A percentile compares a stretch with the other conserved stretches of the same genome.
Evolutionary conservation across 805 yeast genomes (phyloP).

Genomic region (Cyberlindnera mycetangii): DNA sequence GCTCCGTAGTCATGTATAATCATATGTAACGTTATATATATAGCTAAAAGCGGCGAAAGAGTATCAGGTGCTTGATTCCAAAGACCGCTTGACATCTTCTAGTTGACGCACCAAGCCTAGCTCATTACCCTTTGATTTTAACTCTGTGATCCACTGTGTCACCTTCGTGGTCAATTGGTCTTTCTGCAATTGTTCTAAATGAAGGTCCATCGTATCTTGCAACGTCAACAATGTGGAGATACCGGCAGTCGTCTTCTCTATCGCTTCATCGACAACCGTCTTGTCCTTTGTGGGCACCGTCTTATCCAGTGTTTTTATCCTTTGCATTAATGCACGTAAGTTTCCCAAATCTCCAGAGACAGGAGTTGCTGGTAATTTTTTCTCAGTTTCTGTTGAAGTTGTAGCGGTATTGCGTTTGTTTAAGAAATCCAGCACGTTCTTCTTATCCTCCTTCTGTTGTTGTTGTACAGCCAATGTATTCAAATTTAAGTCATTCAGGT

Average conservation of each 20-base stretch:
- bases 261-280: neutral
- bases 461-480: conserved; percentile 4
- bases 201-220: conserved; percentile 1
- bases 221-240: conserved; percentile 7
- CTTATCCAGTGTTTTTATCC: conserved; percentile 21
- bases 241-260: neutral
- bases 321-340: conserved; percentile 22
- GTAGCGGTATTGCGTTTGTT: neutral
- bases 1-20: too few species aligned
- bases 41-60: too few species aligned
- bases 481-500: conserved; percentile 29
- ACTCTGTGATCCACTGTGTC: conserved; percentile 11
- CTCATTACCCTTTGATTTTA: conserved; percentile 1
- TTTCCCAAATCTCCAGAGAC: conserved; percentile 8
- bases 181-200: conserved; percentile 7
- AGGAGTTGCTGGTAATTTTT: neutral
- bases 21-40: too few species aligned
- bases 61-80: conserved; percentile 6
- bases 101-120: conserved; percentile 14
- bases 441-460: conserved; percentile 5
- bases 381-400: neutral
- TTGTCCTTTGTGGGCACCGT: conserved; percentile 3
- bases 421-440: conserved; percentile 18
- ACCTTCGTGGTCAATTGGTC: conserved; percentile 4
- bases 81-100: conserved; percentile 13